phyloP scores from a whole-genome alignment of 2,329 filamentous ascomycete genomes.

The Claviceps digitariae region DNA sequence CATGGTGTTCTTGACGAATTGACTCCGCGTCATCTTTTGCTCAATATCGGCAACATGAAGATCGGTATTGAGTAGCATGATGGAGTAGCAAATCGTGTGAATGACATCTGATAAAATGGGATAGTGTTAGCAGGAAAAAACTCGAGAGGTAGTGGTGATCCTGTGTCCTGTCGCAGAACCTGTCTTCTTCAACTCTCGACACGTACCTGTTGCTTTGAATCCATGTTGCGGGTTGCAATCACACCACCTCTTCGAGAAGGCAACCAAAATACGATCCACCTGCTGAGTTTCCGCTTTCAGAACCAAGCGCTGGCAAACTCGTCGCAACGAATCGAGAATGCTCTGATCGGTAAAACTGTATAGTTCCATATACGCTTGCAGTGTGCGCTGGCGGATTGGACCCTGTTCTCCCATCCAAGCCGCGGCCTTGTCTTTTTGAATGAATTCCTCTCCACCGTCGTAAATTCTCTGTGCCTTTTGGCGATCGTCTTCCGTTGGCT shows the following conservation, averaged over 20 bases:
- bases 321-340: constrained; percentile 64
- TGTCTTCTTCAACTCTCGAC: no score
- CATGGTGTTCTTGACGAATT: constrained; percentile 95
- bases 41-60: constrained; percentile 91
- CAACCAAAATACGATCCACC: constrained; percentile 84
- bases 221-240: constrained; percentile 85
- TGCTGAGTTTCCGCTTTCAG: constrained; percentile 91
- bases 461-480: constrained; percentile 73
- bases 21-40: constrained; percentile 85
- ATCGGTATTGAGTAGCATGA: constrained; percentile 91
- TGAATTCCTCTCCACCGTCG: constrained; percentile 70
- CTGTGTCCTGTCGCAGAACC: no score
- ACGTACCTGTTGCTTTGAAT: constrained; percentile 72
- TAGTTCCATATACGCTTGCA: constrained; percentile 77
- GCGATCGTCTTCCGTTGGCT: constrained; percentile 54
- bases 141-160: neutral
- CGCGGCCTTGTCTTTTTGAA: constrained; percentile 66
- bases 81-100: constrained; percentile 92
- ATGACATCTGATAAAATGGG: constrained; percentile 52
- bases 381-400: constrained; percentile 40
- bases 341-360: constrained; percentile 77
- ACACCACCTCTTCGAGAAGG: constrained; percentile 83
- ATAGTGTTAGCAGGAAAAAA: neutral
- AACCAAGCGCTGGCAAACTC: constrained; percentile 67
- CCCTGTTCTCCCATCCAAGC: constrained; percentile 77